Conservation (phyloP, 2,329 filamentous ascomycete genomes). For the Neofusicoccum kwambonambiense region DNA sequence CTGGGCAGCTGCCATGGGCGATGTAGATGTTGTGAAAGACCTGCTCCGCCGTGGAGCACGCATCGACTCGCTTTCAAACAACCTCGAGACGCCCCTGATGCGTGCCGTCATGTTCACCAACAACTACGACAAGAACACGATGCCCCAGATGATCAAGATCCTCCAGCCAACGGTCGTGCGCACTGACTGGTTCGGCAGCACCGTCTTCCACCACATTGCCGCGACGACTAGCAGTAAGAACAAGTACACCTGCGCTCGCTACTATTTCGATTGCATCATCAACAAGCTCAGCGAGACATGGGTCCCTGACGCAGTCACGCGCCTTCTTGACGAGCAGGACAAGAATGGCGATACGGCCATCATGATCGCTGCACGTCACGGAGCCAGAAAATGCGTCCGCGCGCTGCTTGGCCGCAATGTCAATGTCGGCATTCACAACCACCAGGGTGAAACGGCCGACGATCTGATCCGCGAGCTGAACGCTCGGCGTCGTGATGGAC, state of each 20-base stretch:
- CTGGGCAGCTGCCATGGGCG: conserved; percentile 97
- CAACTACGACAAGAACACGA: conserved; percentile 90
- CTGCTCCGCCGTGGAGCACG: conserved; percentile 78
- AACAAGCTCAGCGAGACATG: conserved; percentile 80
- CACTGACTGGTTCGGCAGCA: conserved; percentile 77
- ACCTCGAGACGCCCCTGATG: conserved; percentile 85
- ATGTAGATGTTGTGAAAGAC: conserved; percentile 86
- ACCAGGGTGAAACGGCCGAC: conserved; percentile 78
- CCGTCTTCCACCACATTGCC: conserved; percentile 91
- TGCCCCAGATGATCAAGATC: conserved; percentile 79
- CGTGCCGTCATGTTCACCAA: conserved; percentile 95
- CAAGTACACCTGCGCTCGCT: conserved; percentile 84
- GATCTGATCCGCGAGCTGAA: conserved; percentile 76
- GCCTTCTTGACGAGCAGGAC: conserved; percentile 79
- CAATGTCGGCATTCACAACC: conserved; percentile 77
- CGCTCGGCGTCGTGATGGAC: conserved; percentile 59
- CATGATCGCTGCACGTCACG: conserved; percentile 80
- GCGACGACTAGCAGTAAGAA: conserved; percentile 81
- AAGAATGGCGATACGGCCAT: conserved; percentile 88
- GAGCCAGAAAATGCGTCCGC: conserved; percentile 72
- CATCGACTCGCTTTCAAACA: conserved; percentile 63
- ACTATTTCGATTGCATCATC: conserved; percentile 89
- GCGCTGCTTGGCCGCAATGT: conserved; percentile 74
- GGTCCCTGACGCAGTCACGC: conserved; percentile 72
- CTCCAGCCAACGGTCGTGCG: conserved; percentile 78